Base-by-base conservation (phyloP, 352 stramenopile genomes). In the Pythium coloratum region DNA sequence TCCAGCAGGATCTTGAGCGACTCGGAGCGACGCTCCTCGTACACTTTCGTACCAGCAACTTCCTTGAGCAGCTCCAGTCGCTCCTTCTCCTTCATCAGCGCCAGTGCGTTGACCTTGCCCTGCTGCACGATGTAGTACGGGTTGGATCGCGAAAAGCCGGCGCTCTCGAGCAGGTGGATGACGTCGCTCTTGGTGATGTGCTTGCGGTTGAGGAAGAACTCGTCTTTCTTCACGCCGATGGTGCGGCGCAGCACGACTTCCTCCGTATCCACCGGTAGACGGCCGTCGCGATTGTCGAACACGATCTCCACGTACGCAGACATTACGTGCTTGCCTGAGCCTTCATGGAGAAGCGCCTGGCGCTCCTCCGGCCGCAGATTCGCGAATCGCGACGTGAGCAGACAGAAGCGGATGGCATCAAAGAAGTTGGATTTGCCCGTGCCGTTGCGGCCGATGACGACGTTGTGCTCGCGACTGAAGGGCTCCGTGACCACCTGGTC, bases 91-190 rank as follows among this genome's bases (percentile, higher is more conserved):
- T 94, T 96, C 98, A 99, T 99, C 34, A 98, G 86, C 34, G 96
- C 98, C 20, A 99, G 75, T 10, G 94, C 92, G 67, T 99, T 98
- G 24, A 99, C 97, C 69, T 99, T 99, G 33, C 98, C 98, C 79
- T 99, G 98, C 76, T 99, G 96, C 47, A 99, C 98, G 69, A 99
- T 99, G 73, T 99, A 99, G 80, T 99, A 99, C n/a, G 98, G 98
- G 78, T 99, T 99, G 30, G 88, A 96, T 64, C 98, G 97, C 18
- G 95, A 99, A 75, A 99, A 99, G 14, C 98, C 98, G 1, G 98
- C 98, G 49, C 94, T 98, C 76, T 99, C 98, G 10, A 99, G 85
- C 59, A 99, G 76, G 64, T 94, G 96, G 51, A 97, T 85, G n/a
- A 99, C 97, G 76, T 99, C 97, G 64, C 88, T 97, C 80, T 99